Evolutionary conservation across 169 alveolate genomes (phyloP).

Genomic region (Blepharisma undulans): DNA sequence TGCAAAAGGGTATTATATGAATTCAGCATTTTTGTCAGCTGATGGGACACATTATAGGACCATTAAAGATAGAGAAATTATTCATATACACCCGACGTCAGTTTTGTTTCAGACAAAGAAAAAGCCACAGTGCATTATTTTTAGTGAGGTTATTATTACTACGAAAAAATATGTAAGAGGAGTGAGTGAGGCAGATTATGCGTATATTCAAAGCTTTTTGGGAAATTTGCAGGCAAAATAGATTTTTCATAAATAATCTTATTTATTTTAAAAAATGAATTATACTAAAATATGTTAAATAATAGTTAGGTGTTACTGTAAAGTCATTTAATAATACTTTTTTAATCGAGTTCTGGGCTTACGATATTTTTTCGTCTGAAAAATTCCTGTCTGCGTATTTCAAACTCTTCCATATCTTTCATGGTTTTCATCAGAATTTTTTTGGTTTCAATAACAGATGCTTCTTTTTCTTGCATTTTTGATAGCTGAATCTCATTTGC

Average conservation of each 20-base stretch:
- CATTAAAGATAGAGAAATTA: constrained; percentile 44
- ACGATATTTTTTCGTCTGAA: not conserved
- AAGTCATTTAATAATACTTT: too few species aligned
- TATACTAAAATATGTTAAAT: too few species aligned
- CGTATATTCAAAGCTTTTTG: not conserved
- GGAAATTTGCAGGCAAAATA: not conserved
- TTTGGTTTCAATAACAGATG: not conserved
- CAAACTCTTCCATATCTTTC: not conserved
- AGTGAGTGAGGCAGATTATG: constrained; percentile 64
- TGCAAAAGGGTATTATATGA: constrained; percentile 68
- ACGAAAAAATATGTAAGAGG: constrained; percentile 86
- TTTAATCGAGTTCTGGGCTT: not conserved
- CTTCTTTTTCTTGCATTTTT: not conserved
- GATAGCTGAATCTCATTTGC: not conserved
- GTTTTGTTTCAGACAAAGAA: constrained; percentile 54
- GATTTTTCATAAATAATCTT: not conserved
- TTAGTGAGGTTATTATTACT: constrained; percentile 88
- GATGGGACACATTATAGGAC: constrained; percentile 53
- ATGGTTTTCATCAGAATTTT: not conserved
- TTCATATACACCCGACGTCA: constrained; percentile 80
- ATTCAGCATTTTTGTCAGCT: constrained; percentile 60
- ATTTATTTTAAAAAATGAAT: too few species aligned
- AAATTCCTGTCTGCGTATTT: not conserved
- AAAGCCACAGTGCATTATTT: constrained; percentile 83
- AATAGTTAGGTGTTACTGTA: not conserved